Base-by-base conservation (phyloP, 345 rosid genomes). In the Euphorbia pulcherrima region DNA sequence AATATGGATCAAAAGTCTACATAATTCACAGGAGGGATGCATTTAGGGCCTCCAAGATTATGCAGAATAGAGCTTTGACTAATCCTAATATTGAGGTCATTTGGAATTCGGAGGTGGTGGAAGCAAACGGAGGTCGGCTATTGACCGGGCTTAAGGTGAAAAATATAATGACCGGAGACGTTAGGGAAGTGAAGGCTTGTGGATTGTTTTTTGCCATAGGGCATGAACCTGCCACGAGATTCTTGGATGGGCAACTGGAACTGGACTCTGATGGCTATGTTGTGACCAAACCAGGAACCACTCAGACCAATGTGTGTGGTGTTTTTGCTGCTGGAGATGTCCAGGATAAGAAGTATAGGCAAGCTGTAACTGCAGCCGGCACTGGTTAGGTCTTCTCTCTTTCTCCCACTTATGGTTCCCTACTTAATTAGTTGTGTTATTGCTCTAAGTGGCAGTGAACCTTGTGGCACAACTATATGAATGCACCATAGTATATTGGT, bases 151-250 rank as follows among this genome's bases (percentile, higher is more conserved):
- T 93, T 61, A 89, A 88, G 79, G 83, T 94, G 73, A 87, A 84
- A 90, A 89, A 91, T 71, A 67, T 82, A 33, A 82, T 81, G 33
- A 89, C 79, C 0, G 96, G 89, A 2, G 84, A 84, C 60, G 82
- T 91, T 50, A 69, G 87, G 0, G 90, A 88, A 65, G 76, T 94
- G 86, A 82, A 84, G 78, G 99, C 81, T 6, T 74, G 80, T 21
- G 99, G 99, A n/a, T 73, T 94, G 83, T 94, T 94, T 79, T 94
- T 91, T 62, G 99, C 99, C 20, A 91, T 91, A 54, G 99, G 99
- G 23, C 99, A 94, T 60, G 99, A 94, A 73, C 99, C 99, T 1
- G 97, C 97, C 0, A 94, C 97, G 4, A 88, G 82, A 83, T 94
- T 94, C 77, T 77, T 94, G 79, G 88, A 86, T 47, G 92, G 96